Evolutionary conservation across 208 protist genomes (phyloP).

Genomic region (Tritrichomonas foetus): DNA sequence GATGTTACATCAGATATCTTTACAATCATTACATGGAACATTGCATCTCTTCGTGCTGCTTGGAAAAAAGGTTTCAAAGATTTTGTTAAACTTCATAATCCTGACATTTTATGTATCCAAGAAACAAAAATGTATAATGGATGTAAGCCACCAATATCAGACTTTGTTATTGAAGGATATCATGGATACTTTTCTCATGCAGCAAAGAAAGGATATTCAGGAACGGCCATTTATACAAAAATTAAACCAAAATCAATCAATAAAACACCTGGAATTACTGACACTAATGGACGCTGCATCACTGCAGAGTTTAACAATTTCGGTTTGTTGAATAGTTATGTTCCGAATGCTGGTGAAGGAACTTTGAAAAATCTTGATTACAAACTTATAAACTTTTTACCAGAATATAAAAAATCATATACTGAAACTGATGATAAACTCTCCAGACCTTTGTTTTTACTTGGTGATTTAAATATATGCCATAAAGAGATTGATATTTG

Average conservation of each 20-base stretch:
- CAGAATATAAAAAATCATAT: background rate
- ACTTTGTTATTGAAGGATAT: background rate
- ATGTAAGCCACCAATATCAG: background rate
- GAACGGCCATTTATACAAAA: slow-evolving; percentile 31
- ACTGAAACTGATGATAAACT: background rate
- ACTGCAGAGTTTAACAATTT: background rate
- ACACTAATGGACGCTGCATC: background rate
- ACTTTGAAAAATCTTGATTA: background rate
- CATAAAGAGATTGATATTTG: slow-evolving; percentile 21
- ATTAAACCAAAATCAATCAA: background rate
- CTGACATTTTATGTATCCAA: slow-evolving; percentile 8
- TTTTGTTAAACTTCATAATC: background rate
- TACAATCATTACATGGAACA: background rate
- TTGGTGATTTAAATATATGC: slow-evolving; percentile 20
- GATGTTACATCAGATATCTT: background rate
- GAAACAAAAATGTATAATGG: background rate
- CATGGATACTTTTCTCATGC: background rate
- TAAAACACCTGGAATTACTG: background rate
- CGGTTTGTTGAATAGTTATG: slow-evolving; percentile 5
- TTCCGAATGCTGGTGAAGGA: slow-evolving; percentile 23
- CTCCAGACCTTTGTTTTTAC: background rate
- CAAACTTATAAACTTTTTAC: background rate
- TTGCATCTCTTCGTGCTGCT: background rate
- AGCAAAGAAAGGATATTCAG: background rate
- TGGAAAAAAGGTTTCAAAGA: background rate